Evolutionary conservation across 108 stramenopile genomes (phyloP).

Genomic region (Seminavis robusta): DNA sequence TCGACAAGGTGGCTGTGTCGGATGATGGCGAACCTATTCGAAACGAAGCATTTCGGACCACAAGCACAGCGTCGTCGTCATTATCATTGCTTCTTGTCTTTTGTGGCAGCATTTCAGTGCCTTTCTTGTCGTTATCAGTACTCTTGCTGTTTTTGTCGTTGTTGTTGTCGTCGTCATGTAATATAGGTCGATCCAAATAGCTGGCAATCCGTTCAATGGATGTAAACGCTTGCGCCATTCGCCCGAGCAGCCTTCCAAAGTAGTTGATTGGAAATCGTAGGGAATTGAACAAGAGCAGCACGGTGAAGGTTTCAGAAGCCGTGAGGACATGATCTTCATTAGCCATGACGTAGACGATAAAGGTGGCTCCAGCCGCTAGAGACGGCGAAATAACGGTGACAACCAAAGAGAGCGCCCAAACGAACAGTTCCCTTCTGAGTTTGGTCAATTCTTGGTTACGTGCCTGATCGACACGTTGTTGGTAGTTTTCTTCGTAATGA

Average conservation of each 20-base stretch:
- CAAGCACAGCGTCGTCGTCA: background rate
- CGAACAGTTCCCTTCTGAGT: conserved; percentile 55
- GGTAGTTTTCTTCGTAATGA: conserved; percentile 65
- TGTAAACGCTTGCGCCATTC: conserved; percentile 62
- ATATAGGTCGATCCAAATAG: conserved; percentile 52
- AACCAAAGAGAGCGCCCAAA: conserved; percentile 67
- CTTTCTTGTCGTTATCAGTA: background rate
- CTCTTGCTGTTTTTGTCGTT: background rate
- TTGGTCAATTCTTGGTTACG: conserved; percentile 50
- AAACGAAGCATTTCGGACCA: background rate
- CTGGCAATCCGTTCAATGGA: conserved; percentile 47
- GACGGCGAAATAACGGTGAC: conserved; percentile 63
- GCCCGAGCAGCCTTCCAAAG: conserved; percentile 71
- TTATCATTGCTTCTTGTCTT: background rate
- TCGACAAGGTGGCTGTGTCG: too few species aligned
- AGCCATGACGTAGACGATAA: conserved; percentile 56
- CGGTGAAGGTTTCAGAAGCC: conserved; percentile 68
- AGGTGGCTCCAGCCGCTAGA: conserved; percentile 65
- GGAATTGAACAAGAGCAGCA: conserved; percentile 61
- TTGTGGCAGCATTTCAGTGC: background rate
- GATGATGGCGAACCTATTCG: too few species aligned
- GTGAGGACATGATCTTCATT: conserved; percentile 62
- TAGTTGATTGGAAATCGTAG: conserved; percentile 84
- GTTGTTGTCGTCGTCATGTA: conserved; percentile 1
- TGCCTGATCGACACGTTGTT: conserved; percentile 33